phyloP scores from a whole-genome alignment of 1,139 yeast species.

The Yamadazyma sp. region DNA sequence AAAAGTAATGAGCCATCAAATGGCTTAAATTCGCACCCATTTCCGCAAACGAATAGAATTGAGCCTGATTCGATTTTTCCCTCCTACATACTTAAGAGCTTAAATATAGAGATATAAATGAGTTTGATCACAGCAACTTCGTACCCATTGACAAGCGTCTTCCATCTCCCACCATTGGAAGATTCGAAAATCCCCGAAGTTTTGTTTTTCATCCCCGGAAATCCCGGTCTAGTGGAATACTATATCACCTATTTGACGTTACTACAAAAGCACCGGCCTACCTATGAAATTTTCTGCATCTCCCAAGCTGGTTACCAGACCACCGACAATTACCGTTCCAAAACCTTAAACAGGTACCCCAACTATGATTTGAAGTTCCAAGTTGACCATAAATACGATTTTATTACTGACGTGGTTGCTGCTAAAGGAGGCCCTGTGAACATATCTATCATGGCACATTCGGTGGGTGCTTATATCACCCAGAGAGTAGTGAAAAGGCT shows the following conservation, averaged over 20 bases:
- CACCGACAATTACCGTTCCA: constrained; percentile 19
- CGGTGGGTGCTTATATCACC: constrained; percentile 59
- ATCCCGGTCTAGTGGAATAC: constrained; percentile 64
- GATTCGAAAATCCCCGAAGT: constrained; percentile 17
- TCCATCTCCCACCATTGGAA: constrained; percentile 20
- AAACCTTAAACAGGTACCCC: constrained; percentile 13
- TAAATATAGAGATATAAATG: constrained; percentile 6
- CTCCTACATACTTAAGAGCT: neutral
- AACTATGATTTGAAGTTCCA: constrained; percentile 49
- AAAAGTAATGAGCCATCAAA: constrained; percentile 12
- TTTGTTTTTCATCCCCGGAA: constrained; percentile 63
- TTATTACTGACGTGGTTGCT: constrained; percentile 32
- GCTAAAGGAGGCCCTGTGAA: constrained; percentile 24
- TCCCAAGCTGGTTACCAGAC: constrained; percentile 56
- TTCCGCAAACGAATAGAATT: no score
- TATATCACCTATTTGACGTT: constrained; percentile 50
- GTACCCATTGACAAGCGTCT: constrained; percentile 29
- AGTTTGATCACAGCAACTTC: constrained; percentile 16
- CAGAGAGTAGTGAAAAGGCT: constrained; percentile 46
- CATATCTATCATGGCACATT: constrained; percentile 56
- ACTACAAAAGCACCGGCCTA: constrained; percentile 44
- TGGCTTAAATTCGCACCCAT: constrained; percentile 3
- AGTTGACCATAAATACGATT: constrained; percentile 46
- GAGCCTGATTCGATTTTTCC: no score
- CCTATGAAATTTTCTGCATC: constrained; percentile 49